Percentiles rank a stretch among this genome's conserved stretches.
These are phyloP conservation scores for Termitomyces sp. DNA, from an alignment of 768 basidiomycete genomes.

Conservation along the genomic window DNA sequence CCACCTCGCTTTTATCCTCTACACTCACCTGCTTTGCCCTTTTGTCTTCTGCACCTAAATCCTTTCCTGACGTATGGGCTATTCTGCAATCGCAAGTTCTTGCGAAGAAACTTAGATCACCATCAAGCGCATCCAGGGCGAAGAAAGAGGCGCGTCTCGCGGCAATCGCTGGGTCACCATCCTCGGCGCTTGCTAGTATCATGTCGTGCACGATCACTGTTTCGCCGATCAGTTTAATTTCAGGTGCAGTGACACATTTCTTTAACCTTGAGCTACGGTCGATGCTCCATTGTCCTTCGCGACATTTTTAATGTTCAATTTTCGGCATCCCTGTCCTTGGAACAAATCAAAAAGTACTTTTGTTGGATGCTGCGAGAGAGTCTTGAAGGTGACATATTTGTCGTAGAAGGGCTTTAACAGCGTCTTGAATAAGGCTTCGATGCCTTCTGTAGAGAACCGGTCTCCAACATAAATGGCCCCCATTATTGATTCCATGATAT, in stretches of 20 bases:
- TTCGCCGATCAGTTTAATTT: constrained; percentile 1
- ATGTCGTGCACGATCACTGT: constrained; percentile 67
- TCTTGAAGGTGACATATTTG: constrained; percentile 65
- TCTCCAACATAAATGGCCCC: constrained; percentile 81
- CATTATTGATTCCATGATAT: constrained; percentile 74
- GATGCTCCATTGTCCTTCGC: constrained; percentile 9
- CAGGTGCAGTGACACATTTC: not conserved
- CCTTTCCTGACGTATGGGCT: constrained; percentile 31
- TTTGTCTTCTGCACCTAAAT: constrained; percentile 20
- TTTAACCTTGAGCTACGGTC: constrained; percentile 6
- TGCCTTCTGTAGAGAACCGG: constrained; percentile 55
- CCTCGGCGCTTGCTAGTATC: constrained; percentile 53
- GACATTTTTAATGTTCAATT: constrained; percentile 56
- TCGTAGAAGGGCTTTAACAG: constrained; percentile 77
- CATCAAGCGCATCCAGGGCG: constrained; percentile 68
- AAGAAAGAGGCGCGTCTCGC: constrained; percentile 54
- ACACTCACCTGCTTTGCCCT: constrained; percentile 11
- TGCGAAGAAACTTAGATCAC: constrained; percentile 55
- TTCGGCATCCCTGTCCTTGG: constrained; percentile 66
- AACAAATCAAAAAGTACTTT: constrained; percentile 69
- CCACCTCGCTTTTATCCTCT: constrained; percentile 11
- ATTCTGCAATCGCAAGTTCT: constrained; percentile 65
- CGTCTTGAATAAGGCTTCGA: constrained; percentile 59
- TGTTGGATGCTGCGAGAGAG: constrained; percentile 72
- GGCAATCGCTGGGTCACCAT: constrained; percentile 45